Conservation (phyloP, 768 basidiomycete species). For the Macrolepiota albuminosa region DNA sequence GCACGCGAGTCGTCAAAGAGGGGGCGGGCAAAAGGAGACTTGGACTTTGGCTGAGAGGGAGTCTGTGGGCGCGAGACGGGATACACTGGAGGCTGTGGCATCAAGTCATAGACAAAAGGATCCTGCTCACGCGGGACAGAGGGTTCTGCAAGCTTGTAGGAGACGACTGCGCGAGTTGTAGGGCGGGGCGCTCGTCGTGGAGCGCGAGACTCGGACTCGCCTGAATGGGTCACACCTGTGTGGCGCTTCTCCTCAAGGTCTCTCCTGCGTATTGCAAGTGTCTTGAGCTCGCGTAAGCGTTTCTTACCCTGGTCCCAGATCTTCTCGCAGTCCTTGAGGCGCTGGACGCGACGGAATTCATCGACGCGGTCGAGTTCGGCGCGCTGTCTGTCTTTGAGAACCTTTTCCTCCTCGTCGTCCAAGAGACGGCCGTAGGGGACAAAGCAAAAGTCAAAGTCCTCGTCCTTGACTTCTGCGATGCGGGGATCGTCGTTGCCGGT, state of each 20-base stretch:
- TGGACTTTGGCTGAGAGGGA: constrained; percentile 8
- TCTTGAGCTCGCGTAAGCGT: constrained; percentile 34
- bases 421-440: constrained; percentile 35
- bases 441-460: constrained; percentile 45
- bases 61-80: constrained; percentile 3
- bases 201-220: background rate
- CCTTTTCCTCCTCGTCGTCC: constrained; percentile 39
- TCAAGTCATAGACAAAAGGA: constrained; percentile 24
- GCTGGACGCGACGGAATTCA: constrained; percentile 32
- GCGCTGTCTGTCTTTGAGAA: constrained; percentile 22
- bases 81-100: constrained; percentile 13
- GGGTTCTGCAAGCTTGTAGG: constrained; percentile 14
- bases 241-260: constrained; percentile 25
- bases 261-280: constrained; percentile 26
- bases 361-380: constrained; percentile 28
- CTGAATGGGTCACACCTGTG: constrained; percentile 1
- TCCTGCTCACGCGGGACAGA: constrained; percentile 12
- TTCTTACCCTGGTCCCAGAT: constrained; percentile 46
- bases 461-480: constrained; percentile 54
- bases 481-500: constrained; percentile 56
- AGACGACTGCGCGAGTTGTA: constrained; percentile 16
- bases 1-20: constrained; percentile 32
- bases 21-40: constrained; percentile 17
- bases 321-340: constrained; percentile 40
- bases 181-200: background rate